Percentiles rank a stretch among this genome's conserved stretches.
These are phyloP conservation scores for Curvularia sp. DNA, from an alignment of 2,329 filamentous ascomycete species.

Conservation along the genomic window DNA sequence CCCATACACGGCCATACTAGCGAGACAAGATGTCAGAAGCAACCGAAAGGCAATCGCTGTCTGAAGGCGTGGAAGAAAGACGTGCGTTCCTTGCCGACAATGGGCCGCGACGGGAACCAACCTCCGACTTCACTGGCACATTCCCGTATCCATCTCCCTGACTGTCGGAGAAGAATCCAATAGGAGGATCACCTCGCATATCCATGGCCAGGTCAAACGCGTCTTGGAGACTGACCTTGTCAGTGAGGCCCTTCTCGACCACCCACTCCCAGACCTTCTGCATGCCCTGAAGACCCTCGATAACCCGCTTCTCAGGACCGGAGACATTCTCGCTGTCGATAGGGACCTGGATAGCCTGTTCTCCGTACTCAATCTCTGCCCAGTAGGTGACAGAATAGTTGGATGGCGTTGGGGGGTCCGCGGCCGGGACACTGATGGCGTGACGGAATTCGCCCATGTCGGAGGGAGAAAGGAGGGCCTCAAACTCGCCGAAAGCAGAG, in stretches of 20 bases:
- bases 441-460: background rate
- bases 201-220: conserved; percentile 33
- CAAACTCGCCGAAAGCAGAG: no score
- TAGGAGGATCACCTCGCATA: conserved; percentile 7
- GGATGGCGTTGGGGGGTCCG: background rate
- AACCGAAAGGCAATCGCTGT: no score
- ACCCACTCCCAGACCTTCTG: conserved; percentile 39
- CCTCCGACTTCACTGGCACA: no score
- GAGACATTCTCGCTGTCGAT: conserved; percentile 27
- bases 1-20: no score
- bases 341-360: conserved; percentile 23
- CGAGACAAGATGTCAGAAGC: no score
- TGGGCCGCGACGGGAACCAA: no score
- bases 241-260: conserved; percentile 26
- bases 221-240: conserved; percentile 30
- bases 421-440: background rate
- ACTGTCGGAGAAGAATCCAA: background rate
- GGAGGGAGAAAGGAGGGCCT: no score
- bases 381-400: conserved; percentile 28
- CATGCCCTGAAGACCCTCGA: conserved; percentile 17
- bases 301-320: conserved; percentile 28
- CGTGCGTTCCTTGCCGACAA: no score
- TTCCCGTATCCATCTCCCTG: background rate
- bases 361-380: conserved; percentile 25
- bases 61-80: no score